Conservation (phyloP, 306 rosid genomes). For the Cyamopsis tetragonoloba region DNA sequence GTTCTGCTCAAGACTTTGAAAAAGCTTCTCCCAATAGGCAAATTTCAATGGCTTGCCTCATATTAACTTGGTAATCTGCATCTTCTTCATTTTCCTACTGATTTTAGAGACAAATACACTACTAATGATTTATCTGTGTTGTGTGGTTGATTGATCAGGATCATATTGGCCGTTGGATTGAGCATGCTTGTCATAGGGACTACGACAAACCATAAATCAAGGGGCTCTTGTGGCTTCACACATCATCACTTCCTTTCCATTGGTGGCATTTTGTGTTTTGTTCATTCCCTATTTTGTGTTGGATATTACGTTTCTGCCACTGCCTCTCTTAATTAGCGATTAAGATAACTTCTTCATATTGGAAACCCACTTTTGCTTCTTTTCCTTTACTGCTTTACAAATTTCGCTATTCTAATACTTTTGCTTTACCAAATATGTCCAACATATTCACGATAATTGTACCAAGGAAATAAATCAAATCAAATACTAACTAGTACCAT, state of each 20-base stretch:
- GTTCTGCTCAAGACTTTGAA: conserved; percentile 57
- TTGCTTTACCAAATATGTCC: conserved; percentile 26
- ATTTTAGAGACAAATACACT: not conserved
- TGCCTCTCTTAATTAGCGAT: conserved; percentile 36
- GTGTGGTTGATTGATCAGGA: conserved; percentile 59
- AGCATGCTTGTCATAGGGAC: conserved; percentile 88
- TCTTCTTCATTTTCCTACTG: not conserved
- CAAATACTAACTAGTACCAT: not conserved
- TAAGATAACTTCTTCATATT: conserved; percentile 33
- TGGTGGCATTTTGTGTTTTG: conserved; percentile 89
- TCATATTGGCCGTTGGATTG: conserved; percentile 75
- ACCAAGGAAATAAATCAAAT: not conserved
- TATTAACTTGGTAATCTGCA: conserved; percentile 70
- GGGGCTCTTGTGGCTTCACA: conserved; percentile 80
- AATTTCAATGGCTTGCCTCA: conserved; percentile 70
- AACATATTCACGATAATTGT: conserved; percentile 8
- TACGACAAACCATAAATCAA: conserved; percentile 65
- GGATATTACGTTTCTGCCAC: conserved; percentile 76
- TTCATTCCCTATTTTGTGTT: conserved; percentile 74
- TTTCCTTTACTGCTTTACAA: conserved; percentile 30
- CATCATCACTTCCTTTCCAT: conserved; percentile 93
- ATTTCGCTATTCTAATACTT: conserved; percentile 11
- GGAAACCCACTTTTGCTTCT: conserved; percentile 20
- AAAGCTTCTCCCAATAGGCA: conserved; percentile 71
- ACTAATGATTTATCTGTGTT: not conserved